Evolutionary conservation across 257 asterid genomes (phyloP), one percentile per base, ranked within the genome.

Genomic region (Sherardia arvensis): DNA sequence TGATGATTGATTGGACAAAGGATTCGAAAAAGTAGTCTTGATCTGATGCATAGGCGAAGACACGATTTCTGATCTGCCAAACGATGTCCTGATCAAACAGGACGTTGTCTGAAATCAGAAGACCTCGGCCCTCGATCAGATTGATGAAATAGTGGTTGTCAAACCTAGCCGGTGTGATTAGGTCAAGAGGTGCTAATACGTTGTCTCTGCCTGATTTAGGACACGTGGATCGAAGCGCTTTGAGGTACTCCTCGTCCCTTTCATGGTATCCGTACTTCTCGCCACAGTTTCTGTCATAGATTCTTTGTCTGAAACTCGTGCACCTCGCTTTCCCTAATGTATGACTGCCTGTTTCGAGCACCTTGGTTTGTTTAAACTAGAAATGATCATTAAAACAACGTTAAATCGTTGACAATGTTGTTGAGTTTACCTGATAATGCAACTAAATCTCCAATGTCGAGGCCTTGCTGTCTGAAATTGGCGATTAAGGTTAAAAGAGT

Each of bases 261-360:
- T 69, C 69, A 7, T 61, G 62, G 51, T 69, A 70, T 10, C 79
- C 69, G 32, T 11, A 63, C 60, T 71, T 79, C 1, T 78, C 72
- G 56, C 66, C 68, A n/a, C 63, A 32, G 40, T 69, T 67, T 10
- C 76, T 78, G 75, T 73, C 80, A 18, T 83, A 77, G 28, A 83
- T 79, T 69, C 89, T 77, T 32, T 78, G 93, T 36, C 77, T 75
- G 73, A 85, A 82, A 62, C 80, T 82, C 17, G 65, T 28, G 49
- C 89, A 83, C 66, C 93, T 76, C 47, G 89, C 66, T 29, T 71
- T 79, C 34, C 93, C 93, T 66, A 80, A 63, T 26, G 89, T 80
- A 54, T 85, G 89, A 79, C 87, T 77, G 32, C 87, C 88, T 80
- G 79, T 25, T 60, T 26, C 22, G 8, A 23, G 1, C 62, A 54